Percentiles rank a stretch among this genome's conserved stretches.
Conservation (phyloP, 1,139 yeast species). For the Pichia sp. region DNA sequence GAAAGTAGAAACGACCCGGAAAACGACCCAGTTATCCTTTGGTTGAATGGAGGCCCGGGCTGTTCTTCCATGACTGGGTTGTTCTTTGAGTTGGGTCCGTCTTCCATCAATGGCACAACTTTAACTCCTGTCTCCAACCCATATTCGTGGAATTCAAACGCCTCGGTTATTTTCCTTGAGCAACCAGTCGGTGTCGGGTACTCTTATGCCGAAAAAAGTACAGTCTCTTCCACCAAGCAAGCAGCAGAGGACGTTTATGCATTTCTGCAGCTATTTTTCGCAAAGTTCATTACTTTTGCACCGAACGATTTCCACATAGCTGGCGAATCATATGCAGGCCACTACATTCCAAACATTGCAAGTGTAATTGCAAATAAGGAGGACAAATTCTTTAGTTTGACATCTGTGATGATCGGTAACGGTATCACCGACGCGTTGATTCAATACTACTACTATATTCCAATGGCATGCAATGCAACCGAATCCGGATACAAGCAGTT, state of each 20-base stretch:
- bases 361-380: conserved; percentile 62
- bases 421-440: conserved; percentile 75
- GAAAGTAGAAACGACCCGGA: conserved; percentile 87
- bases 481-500: conserved; percentile 60
- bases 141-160: conserved; percentile 82
- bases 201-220: conserved; percentile 51
- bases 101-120: conserved; percentile 56
- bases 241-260: conserved; percentile 80
- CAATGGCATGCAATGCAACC: conserved; percentile 62
- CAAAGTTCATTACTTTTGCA: conserved; percentile 61
- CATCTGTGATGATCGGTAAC: conserved; percentile 75
- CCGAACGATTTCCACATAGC: conserved; percentile 70
- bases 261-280: conserved; percentile 71
- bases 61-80: conserved; percentile 89
- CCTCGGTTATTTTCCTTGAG: conserved; percentile 86
- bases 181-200: conserved; percentile 95
- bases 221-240: conserved; percentile 57
- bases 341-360: conserved; percentile 77
- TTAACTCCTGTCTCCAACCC: conserved; percentile 73
- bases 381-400: conserved; percentile 61
- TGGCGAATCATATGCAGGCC: conserved; percentile 89
- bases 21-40: conserved; percentile 77
- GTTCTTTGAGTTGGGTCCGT: conserved; percentile 86
- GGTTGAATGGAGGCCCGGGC: conserved; percentile 94
- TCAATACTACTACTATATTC: conserved; percentile 66